Evolutionary conservation across 169 alveolate species (phyloP), one percentile per base, ranked within the genome.

Genomic region (Besnoitia besnoiti): DNA sequence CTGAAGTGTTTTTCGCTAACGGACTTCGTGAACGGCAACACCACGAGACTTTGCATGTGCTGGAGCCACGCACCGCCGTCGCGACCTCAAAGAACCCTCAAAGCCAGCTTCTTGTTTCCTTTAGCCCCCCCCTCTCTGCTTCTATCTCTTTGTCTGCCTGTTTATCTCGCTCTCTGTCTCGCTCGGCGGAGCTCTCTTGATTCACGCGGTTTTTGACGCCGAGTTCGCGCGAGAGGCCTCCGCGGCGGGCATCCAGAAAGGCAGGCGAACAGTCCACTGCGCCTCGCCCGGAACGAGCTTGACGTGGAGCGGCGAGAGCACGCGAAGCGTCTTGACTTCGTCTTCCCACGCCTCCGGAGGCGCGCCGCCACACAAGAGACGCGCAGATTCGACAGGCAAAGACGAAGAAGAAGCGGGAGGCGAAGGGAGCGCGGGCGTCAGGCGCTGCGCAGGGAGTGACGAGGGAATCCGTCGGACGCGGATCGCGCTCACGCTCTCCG

Each of bases 251-350:
- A 55, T 10, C 87, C 87, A 77, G 59, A 77, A 77, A 39, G 87
- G 87, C 33, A 90, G 93, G 37, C 93, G 47, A 2, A 90, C 49
- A 7, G 90, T 47, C 93, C 93, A 90, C 85, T 90, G 93, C 40
- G 90, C n/a, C 55, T 90, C 93, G 39, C 93, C 93, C 0, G 93
- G 93, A 8, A 90, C 90, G 39, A 90, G 84, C 75, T 73, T 27
- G 24, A 90, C 93, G 19, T 77, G 90, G 3, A 90, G 27, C 19
- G 39, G 42, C 8, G 37, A 46, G 33, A 79, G 55, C n/a, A 59
- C 19, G 8, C 77, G 85, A 47, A 90, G 93, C 82, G 19, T 39
- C 0, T 51, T 77, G 30, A 24, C 85, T 42, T 35, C 93, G 0
- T 75, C 90, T 16, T 77, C 40, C 87, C 87, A 77, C 33, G 40